A percentile compares a stretch with the other conserved stretches of the same genome.
Conservation (phyloP, 2,329 filamentous ascomycete species). For the Fusarium nurragi region DNA sequence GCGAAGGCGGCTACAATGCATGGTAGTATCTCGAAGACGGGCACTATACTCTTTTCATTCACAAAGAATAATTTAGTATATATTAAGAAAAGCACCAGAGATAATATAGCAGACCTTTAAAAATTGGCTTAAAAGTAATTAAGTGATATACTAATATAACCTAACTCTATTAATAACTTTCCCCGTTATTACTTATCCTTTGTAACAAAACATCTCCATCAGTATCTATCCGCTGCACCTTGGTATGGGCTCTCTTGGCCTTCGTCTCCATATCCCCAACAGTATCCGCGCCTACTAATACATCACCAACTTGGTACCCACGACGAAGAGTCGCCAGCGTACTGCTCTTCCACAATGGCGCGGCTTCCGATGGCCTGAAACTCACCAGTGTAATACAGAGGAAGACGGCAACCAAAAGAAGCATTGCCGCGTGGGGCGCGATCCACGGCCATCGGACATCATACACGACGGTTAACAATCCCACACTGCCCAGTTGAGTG, state of each 20-base stretch:
- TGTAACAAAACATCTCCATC: neutral
- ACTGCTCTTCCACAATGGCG: slow-evolving; percentile 1
- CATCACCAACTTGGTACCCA: slow-evolving; percentile 1
- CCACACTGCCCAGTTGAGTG: slow-evolving; percentile 2
- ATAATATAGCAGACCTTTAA: neutral
- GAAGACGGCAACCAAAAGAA: neutral
- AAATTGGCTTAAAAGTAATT: neutral
- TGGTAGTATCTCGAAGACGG: too few relatives aligned
- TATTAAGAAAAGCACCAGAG: neutral
- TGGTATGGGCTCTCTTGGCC: neutral
- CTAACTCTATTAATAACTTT: neutral
- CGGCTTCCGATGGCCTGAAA: neutral
- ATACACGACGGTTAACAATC: neutral
- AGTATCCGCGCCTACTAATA: neutral
- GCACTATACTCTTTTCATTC: too few relatives aligned
- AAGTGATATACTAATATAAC: neutral
- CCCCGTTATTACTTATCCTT: neutral
- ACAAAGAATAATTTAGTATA: too few relatives aligned
- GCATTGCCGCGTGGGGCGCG: neutral
- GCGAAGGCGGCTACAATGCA: too few relatives aligned
- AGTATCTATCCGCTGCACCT: neutral
- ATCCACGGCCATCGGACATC: slow-evolving; percentile 16
- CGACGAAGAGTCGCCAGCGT: slow-evolving; percentile 9
- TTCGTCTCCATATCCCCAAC: slow-evolving; percentile 7
- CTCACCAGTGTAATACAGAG: neutral